Conservation (phyloP, 177 flowering plant species). For the Telopea speciosissima region DNA sequence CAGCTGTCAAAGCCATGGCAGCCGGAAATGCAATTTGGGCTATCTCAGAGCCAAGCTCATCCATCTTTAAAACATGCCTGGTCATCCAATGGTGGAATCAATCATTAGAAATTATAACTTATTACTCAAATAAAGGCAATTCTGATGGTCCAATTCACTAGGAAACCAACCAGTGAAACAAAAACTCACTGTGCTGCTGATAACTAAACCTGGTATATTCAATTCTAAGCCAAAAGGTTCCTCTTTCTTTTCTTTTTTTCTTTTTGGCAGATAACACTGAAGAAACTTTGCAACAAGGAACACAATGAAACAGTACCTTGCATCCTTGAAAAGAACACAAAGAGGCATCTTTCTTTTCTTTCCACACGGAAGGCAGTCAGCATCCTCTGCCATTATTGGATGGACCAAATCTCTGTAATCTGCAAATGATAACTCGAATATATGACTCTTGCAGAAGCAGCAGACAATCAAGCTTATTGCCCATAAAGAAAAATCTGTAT, state of each 20-base stretch:
- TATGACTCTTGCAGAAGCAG: not conserved
- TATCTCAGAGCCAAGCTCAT: constrained; percentile 69
- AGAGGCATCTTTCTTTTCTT: constrained; percentile 19
- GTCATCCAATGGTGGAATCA: constrained; percentile 7
- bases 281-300: not conserved
- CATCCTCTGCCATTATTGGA: constrained; percentile 27
- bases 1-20: constrained; percentile 77
- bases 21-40: constrained; percentile 73
- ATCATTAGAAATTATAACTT: not conserved
- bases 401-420: not conserved
- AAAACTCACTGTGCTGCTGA: not conserved
- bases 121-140: not conserved
- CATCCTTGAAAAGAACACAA: constrained; percentile 34
- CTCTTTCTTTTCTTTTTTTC: no score
- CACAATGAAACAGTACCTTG: constrained; percentile 28
- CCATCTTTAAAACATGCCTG: constrained; percentile 70
- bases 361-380: constrained; percentile 8
- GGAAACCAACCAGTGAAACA: not conserved
- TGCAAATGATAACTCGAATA: not conserved
- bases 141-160: not conserved
- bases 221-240: not conserved
- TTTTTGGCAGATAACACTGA: not conserved
- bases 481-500: not conserved
- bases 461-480: not conserved
- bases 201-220: not conserved